Evolutionary conservation across 208 protist genomes (phyloP).

Genomic region (Porcisia hertigi): DNA sequence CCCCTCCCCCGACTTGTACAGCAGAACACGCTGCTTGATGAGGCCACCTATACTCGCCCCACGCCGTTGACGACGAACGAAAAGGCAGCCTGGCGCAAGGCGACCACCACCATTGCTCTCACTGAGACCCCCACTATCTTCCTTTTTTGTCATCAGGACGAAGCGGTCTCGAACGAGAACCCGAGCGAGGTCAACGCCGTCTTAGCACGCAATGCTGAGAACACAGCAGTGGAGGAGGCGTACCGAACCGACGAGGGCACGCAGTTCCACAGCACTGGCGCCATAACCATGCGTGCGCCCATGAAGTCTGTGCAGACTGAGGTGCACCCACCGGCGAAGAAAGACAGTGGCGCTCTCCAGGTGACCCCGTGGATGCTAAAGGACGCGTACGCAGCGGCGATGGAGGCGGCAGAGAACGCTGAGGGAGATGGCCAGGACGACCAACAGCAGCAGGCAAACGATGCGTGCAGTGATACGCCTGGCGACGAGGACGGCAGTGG

Average conservation of each 20-base stretch:
- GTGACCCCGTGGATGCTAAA: constrained; percentile 91
- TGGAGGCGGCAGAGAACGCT: constrained; percentile 54
- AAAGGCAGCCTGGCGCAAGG: constrained; percentile 52
- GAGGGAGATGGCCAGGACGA: constrained; percentile 34
- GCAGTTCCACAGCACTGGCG: constrained; percentile 74
- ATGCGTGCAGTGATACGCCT: constrained; percentile 4
- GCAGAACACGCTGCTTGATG: constrained; percentile 35
- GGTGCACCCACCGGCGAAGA: constrained; percentile 62
- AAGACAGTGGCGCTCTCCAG: constrained; percentile 61
- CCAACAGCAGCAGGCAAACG: constrained; percentile 3
- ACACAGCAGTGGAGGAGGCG: constrained; percentile 52
- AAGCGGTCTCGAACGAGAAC: constrained; percentile 73
- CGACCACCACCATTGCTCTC: constrained; percentile 68
- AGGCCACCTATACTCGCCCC: constrained; percentile 27
- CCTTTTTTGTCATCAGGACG: constrained; percentile 86
- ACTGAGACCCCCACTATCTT: constrained; percentile 88
- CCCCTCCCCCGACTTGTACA: constrained; percentile 17
- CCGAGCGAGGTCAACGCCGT: constrained; percentile 46
- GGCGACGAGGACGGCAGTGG: constrained; percentile 20
- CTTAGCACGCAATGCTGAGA: constrained; percentile 48
- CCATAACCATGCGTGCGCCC: constrained; percentile 76
- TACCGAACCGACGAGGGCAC: constrained; percentile 76
- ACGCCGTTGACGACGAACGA: constrained; percentile 45
- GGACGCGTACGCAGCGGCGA: constrained; percentile 64
- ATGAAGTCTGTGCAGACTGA: constrained; percentile 89